These are phyloP conservation scores for Trichoderma sp. DNA, from an alignment of 2,329 filamentous ascomycete species.

Conservation along the genomic window DNA sequence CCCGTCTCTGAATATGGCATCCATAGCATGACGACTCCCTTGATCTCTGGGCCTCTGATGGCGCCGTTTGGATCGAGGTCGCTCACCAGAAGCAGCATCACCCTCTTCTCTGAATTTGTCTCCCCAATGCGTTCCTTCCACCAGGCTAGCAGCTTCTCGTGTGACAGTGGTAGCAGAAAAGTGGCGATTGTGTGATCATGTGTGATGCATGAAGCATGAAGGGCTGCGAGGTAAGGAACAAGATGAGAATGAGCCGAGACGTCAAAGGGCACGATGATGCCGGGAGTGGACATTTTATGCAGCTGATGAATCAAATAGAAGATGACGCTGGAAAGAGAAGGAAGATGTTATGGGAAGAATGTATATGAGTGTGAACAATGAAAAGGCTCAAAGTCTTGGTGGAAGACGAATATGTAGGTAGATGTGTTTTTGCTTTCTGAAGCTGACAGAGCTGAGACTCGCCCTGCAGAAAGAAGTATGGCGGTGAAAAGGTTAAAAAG, in stretches of 20 bases:
- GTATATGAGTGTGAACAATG: background rate
- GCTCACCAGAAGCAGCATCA: slow-evolving; percentile 56
- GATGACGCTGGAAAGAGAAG: background rate
- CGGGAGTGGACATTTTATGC: slow-evolving; percentile 36
- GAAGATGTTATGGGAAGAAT: background rate
- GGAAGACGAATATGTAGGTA: background rate
- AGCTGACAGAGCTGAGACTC: background rate
- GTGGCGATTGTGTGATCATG: slow-evolving; percentile 58
- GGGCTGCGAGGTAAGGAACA: slow-evolving; percentile 56
- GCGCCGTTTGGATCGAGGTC: slow-evolving; percentile 38
- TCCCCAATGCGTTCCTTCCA: slow-evolving; percentile 58
- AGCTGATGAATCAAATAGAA: background rate
- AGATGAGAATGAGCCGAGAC: slow-evolving; percentile 52
- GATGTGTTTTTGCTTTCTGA: background rate
- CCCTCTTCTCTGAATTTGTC: slow-evolving; percentile 45
- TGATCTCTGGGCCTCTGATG: slow-evolving; percentile 48
- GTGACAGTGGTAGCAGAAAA: slow-evolving; percentile 60
- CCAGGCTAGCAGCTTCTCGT: slow-evolving; percentile 57
- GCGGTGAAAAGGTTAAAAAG: background rate
- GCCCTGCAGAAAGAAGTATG: background rate
- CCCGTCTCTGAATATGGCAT: slow-evolving; percentile 58
- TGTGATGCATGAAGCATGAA: slow-evolving; percentile 62
- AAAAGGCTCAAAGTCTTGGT: background rate
- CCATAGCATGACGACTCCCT: slow-evolving; percentile 58
- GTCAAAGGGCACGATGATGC: slow-evolving; percentile 47